A percentile compares a stretch with the other conserved stretches of the same genome.
phyloP scores from a whole-genome alignment of 2,329 filamentous ascomycete genomes.

The Trichoderma citrinoviride region DNA sequence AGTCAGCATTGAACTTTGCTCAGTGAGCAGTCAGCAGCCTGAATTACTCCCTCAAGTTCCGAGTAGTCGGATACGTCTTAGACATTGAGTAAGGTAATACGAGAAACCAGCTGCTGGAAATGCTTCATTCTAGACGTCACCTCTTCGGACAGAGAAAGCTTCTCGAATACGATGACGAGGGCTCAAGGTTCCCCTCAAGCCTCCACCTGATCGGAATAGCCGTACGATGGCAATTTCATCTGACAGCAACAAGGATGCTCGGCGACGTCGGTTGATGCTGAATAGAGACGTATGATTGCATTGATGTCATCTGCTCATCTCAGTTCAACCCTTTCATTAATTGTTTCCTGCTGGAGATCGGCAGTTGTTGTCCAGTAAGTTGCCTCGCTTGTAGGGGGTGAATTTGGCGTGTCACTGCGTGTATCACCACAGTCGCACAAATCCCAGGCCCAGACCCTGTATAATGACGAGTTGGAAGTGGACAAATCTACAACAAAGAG shows the following conservation, averaged over 20 bases:
- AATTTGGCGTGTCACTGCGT: background rate
- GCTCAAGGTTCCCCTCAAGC: background rate
- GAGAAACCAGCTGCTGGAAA: background rate
- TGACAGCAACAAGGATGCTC: background rate
- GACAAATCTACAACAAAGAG: too few species aligned
- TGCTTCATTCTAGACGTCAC: too few species aligned
- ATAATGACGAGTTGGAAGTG: background rate
- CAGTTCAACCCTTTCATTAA: background rate
- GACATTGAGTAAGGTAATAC: too few species aligned
- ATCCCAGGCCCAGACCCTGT: background rate
- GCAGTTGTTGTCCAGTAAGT: background rate
- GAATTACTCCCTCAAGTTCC: background rate
- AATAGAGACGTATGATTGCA: background rate
- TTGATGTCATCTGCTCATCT: background rate
- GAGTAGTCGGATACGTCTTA: background rate
- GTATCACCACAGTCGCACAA: constrained; percentile 12
- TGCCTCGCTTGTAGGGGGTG: background rate
- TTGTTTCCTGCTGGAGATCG: background rate
- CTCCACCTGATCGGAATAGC: background rate
- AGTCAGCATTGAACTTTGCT: background rate
- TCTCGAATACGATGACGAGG: too few species aligned
- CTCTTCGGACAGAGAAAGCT: too few species aligned
- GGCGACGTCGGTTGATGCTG: background rate
- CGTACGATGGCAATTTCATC: background rate
- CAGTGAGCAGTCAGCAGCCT: background rate